phyloP scores from a whole-genome alignment of 352 stramenopile species.

The Globisporangium orthogonon region DNA sequence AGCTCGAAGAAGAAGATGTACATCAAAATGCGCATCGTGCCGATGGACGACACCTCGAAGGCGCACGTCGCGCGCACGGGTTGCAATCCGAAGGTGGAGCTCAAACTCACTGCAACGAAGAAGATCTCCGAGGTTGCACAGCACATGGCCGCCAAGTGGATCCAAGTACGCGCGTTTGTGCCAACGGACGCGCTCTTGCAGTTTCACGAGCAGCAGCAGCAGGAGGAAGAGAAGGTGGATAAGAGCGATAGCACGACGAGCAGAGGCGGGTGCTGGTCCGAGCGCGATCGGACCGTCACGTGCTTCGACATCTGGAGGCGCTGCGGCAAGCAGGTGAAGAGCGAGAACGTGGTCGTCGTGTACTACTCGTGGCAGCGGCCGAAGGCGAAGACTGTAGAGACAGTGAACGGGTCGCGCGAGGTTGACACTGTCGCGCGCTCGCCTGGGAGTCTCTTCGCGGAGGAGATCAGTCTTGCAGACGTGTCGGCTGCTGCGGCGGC shows the following conservation, averaged over 20 bases:
- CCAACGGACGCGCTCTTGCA: slow-evolving; percentile 23
- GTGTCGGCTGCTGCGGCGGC: not conserved
- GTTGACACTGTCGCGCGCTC: slow-evolving; percentile 3
- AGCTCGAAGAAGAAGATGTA: slow-evolving; percentile 67
- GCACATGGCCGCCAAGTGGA: slow-evolving; percentile 78
- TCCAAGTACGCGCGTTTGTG: slow-evolving; percentile 31
- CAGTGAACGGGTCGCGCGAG: not conserved
- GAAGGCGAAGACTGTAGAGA: not conserved
- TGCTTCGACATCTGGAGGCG: slow-evolving; percentile 73
- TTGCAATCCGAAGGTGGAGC: slow-evolving; percentile 70
- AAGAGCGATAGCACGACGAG: not conserved
- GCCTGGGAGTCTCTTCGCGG: slow-evolving; percentile 10
- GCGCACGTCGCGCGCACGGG: slow-evolving; percentile 33
- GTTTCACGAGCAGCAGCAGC: slow-evolving; percentile 41
- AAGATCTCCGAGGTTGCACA: slow-evolving; percentile 66
- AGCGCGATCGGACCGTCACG: slow-evolving; percentile 34
- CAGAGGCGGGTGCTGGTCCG: slow-evolving; percentile 25
- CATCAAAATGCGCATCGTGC: slow-evolving; percentile 81
- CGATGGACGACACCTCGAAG: slow-evolving; percentile 56
- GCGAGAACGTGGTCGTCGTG: slow-evolving; percentile 68
- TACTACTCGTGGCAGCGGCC: slow-evolving; percentile 46
- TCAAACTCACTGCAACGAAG: slow-evolving; percentile 77
- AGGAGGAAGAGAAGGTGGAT: not conserved
- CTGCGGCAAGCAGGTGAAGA: slow-evolving; percentile 48
- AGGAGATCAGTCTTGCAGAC: slow-evolving; percentile 8